Evolutionary conservation across 257 asterid species (phyloP).

Genomic region (Primulina tabacum): DNA sequence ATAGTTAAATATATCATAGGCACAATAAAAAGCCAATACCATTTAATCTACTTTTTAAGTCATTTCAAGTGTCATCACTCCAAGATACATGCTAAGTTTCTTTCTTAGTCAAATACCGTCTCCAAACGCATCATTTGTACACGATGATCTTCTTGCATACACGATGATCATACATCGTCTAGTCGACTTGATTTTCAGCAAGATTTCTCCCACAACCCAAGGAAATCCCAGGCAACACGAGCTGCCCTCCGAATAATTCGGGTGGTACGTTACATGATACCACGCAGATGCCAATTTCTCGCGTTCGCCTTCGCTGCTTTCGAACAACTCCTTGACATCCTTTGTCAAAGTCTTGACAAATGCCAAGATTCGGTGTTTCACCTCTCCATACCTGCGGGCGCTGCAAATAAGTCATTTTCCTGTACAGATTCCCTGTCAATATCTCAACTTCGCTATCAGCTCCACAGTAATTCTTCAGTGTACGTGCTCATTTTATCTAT

Average conservation of each 20-base stretch:
- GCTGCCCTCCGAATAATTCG: slow-evolving; percentile 40
- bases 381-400: slow-evolving; percentile 71
- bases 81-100: too few species aligned
- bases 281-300: slow-evolving; percentile 81
- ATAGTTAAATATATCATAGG: too few species aligned
- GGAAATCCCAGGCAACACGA: slow-evolving; percentile 78
- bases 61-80: too few species aligned
- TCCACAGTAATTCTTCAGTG: slow-evolving; percentile 58
- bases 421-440: slow-evolving; percentile 65
- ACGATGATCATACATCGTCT: slow-evolving; percentile 14
- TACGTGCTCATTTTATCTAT: slow-evolving; percentile 49
- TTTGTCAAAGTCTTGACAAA: slow-evolving; percentile 64
- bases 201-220: slow-evolving; percentile 72
- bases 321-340: slow-evolving; percentile 75
- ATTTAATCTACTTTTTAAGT: too few species aligned
- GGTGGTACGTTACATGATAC: slow-evolving; percentile 77
- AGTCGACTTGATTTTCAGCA: slow-evolving; percentile 54
- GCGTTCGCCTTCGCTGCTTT: slow-evolving; percentile 26
- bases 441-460: slow-evolving; percentile 81
- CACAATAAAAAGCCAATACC: too few species aligned
- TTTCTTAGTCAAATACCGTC: not conserved
- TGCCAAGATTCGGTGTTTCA: slow-evolving; percentile 70
- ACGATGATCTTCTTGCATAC: not conserved
- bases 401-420: slow-evolving; percentile 58
- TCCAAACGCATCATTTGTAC: not conserved